Evolutionary conservation across 176 grass and related monocot genomes (phyloP), one percentile per base, ranked within the genome.

Genomic region (Areca catechu): DNA sequence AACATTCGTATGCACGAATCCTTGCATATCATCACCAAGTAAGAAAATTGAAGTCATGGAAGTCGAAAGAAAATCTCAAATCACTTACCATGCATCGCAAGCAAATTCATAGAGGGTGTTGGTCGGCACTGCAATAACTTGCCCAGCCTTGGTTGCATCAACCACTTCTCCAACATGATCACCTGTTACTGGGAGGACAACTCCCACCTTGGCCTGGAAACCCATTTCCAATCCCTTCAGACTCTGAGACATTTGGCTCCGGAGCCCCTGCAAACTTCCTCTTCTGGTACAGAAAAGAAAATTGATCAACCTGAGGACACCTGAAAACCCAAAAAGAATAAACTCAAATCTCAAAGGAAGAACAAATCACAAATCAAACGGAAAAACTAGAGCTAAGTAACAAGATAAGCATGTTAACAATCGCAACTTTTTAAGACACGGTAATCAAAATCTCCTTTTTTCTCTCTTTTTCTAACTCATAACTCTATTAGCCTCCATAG

Each of bases 31-130:
- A 30, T 6, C 4, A 30, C 28, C 28, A 30, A 30, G 28, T 1
- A 30, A 30, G 4, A 5, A 30, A 30, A 30, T 30, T 30, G 5
- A 30, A 30, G 28, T 30, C 28, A 30, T 7, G 4, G 28, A 5
- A 24, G 4, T 30, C 7, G 5, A 30, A 30, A 30, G 28, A 30
- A 30, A 30, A 24, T 55, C 5, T 4, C 24, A 75, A 49, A 56
- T 53, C 24, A 75, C 78, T 88, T 72, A 97, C 87, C 93, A 97
- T 22, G 93, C 87, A 82, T 97, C 93, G 76, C 87, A 97, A 62
- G 87, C 72, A 69, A 97, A 91, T 28, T 83, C 83, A 0, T 91
- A 91, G 17, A 97, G 77, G 14, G 93, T 97, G 74, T 97, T 83
- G 0, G 93, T 91, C 3, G 87, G 93, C 56, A 97, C 93, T 0